These are phyloP conservation scores for Aspergillus thermomutatus DNA, from an alignment of 2,329 filamentous ascomycete genomes.

Conservation along the genomic window DNA sequence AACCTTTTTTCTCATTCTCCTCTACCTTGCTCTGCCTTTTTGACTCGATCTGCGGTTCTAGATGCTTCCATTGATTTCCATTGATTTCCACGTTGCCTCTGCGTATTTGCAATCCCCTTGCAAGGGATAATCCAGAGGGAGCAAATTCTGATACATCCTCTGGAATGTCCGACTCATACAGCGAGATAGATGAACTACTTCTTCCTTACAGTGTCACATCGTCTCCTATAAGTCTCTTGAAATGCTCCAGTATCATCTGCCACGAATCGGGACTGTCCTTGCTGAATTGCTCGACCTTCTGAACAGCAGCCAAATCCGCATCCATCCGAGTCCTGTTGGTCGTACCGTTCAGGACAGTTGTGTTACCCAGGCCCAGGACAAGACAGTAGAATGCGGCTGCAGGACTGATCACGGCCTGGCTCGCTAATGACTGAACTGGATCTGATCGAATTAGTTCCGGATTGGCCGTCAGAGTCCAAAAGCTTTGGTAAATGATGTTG, in stretches of 20 bases:
- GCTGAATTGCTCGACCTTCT: constrained; percentile 42
- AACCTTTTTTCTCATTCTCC: neutral
- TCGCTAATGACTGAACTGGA: constrained; percentile 51
- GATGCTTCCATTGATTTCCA: neutral
- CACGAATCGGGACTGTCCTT: constrained; percentile 49
- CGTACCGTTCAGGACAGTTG: constrained; percentile 56
- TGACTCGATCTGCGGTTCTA: neutral
- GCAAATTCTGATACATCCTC: neutral
- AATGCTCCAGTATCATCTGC: constrained; percentile 46
- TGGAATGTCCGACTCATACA: too few relatives aligned
- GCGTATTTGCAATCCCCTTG: neutral
- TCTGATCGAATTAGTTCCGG: constrained; percentile 47
- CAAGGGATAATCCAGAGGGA: neutral
- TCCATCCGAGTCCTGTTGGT: constrained; percentile 51
- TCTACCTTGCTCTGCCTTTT: neutral
- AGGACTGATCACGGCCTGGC: constrained; percentile 37
- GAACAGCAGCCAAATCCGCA: constrained; percentile 48
- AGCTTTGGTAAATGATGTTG: constrained; percentile 56
- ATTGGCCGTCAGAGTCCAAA: constrained; percentile 62
- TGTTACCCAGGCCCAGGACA: constrained; percentile 51
- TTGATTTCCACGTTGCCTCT: neutral
- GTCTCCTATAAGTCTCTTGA: constrained; percentile 44
- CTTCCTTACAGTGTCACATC: constrained; percentile 2
- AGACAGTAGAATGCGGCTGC: constrained; percentile 55
- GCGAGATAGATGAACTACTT: neutral